These are phyloP conservation scores for Lepidium sativum DNA, from an alignment of 345 rosid genomes.

Conservation along the genomic window DNA sequence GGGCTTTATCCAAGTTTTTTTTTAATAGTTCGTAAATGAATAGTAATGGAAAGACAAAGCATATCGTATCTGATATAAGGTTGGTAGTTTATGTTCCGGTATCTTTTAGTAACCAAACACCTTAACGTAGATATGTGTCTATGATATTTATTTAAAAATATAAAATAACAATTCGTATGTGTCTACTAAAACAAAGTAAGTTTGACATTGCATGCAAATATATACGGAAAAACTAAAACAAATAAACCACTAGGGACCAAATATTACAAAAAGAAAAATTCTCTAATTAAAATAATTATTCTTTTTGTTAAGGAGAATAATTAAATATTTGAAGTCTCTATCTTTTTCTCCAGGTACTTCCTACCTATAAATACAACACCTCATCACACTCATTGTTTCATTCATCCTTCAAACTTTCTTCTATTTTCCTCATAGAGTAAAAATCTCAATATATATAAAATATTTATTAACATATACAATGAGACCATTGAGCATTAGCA, in stretches of 20 bases:
- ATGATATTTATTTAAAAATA: no score
- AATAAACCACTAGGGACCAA: neutral
- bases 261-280: neutral
- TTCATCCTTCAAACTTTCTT: conserved; percentile 1
- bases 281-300: neutral
- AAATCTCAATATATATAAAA: neutral
- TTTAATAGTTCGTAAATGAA: no score
- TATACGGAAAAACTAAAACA: neutral
- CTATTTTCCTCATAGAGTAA: neutral
- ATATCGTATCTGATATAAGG: no score
- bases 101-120: no score
- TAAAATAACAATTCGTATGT: neutral
- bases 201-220: neutral
- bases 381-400: conserved; percentile 15
- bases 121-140: no score
- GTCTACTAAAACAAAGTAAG: neutral
- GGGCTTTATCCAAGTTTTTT: no score
- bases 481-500: conserved; percentile 13
- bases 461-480: neutral
- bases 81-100: no score
- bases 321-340: neutral
- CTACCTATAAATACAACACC: conserved; percentile 21
- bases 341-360: conserved; percentile 10
- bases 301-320: no score
- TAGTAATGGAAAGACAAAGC: no score